A percentile compares a stretch with the other conserved stretches of the same genome.
phyloP scores from a whole-genome alignment of 2,329 filamentous ascomycete species.

The Fusarium sp. region DNA sequence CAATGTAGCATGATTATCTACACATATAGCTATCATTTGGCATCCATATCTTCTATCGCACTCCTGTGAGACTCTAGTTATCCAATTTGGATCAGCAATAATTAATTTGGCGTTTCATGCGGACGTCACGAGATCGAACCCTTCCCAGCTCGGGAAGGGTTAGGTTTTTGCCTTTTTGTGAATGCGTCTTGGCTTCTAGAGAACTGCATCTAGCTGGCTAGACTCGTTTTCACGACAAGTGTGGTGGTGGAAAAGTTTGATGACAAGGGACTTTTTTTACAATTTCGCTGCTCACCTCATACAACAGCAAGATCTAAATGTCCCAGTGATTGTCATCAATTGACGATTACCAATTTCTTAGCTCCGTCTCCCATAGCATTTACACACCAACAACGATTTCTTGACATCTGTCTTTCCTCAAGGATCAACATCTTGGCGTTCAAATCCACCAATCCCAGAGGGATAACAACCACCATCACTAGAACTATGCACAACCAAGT shows the following conservation, averaged over 20 bases:
- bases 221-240: too few species aligned
- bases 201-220: too few species aligned
- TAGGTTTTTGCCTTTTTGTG: conserved; percentile 10
- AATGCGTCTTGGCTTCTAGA: neutral
- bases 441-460: neutral
- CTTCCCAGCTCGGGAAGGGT: neutral
- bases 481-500: neutral
- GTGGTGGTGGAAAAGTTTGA: too few species aligned
- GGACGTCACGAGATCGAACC: conserved; percentile 8
- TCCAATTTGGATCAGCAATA: neutral
- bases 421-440: neutral
- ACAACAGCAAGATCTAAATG: too few species aligned
- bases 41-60: conserved; percentile 11
- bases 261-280: too few species aligned
- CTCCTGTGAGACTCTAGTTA: neutral
- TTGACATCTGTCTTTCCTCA: neutral
- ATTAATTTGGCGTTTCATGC: neutral
- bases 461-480: neutral
- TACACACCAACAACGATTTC: neutral
- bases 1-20: neutral
- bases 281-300: too few species aligned
- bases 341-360: too few species aligned
- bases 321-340: too few species aligned
- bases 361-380: too few species aligned
- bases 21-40: neutral